Evolutionary conservation across 768 basidiomycete species (phyloP).

Genomic region (Serpula lacrymans): DNA sequence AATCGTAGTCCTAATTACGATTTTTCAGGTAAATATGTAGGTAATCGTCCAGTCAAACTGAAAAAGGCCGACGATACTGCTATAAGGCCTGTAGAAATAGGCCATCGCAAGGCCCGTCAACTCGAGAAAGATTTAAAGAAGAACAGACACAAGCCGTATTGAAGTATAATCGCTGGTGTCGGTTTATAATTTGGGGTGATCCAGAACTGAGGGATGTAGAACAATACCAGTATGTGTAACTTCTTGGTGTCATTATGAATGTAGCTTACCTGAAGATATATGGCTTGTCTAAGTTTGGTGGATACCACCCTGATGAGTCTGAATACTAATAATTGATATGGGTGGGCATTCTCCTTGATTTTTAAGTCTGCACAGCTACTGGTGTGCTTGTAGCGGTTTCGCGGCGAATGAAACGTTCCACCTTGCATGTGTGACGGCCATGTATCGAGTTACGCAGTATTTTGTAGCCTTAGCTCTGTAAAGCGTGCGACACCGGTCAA

Average conservation of each 20-base stretch:
- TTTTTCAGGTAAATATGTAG: constrained; percentile 88
- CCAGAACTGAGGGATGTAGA: neutral
- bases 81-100: constrained; percentile 90
- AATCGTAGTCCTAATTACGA: too few relatives aligned
- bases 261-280: constrained; percentile 24
- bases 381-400: too few relatives aligned
- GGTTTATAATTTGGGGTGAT: constrained; percentile 1
- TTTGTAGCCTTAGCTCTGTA: too few relatives aligned
- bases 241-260: constrained; percentile 17
- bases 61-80: constrained; percentile 89
- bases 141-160: constrained; percentile 85
- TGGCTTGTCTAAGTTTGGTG: too few relatives aligned
- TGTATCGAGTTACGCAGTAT: too few relatives aligned
- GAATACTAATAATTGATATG: too few relatives aligned
- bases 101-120: constrained; percentile 86
- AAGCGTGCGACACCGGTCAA: too few relatives aligned
- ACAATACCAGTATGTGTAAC: constrained; percentile 27
- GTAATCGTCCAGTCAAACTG: constrained; percentile 93
- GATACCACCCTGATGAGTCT: too few relatives aligned
- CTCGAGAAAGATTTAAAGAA: constrained; percentile 91
- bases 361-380: too few relatives aligned
- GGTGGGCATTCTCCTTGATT: too few relatives aligned
- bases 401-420: too few relatives aligned
- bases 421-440: too few relatives aligned
- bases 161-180: constrained; percentile 8